Conservation (phyloP, 352 stramenopile species). For the Plasmopara muralis region DNA sequence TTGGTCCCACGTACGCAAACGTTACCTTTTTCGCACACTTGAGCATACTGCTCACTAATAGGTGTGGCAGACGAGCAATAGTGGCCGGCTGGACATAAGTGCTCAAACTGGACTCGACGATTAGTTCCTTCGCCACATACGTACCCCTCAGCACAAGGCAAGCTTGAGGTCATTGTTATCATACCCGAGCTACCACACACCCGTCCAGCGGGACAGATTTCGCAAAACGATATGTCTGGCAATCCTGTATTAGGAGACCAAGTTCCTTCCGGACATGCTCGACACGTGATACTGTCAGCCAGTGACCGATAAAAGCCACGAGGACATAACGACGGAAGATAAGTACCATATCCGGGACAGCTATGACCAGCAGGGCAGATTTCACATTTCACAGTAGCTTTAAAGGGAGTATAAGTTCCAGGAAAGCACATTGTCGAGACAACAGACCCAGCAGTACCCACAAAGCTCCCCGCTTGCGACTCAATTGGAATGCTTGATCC, state of each 20-base stretch:
- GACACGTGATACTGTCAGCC: slow-evolving; percentile 93
- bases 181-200: slow-evolving; percentile 91
- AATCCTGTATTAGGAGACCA: slow-evolving; percentile 90
- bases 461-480: slow-evolving; percentile 90
- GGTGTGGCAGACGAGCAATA: slow-evolving; percentile 86
- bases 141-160: slow-evolving; percentile 89
- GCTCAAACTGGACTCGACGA: slow-evolving; percentile 83
- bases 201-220: slow-evolving; percentile 91
- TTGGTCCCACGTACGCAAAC: slow-evolving; percentile 88
- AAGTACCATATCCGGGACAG: slow-evolving; percentile 93
- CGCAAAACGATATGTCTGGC: slow-evolving; percentile 92
- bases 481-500: slow-evolving; percentile 82
- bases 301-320: slow-evolving; percentile 92
- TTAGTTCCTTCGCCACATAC: slow-evolving; percentile 93
- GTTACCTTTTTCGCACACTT: slow-evolving; percentile 79
- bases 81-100: slow-evolving; percentile 89
- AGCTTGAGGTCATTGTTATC: slow-evolving; percentile 72
- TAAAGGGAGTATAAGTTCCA: slow-evolving; percentile 93
- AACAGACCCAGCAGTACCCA: slow-evolving; percentile 80
- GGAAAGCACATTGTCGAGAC: slow-evolving; percentile 94
- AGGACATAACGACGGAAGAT: slow-evolving; percentile 92
- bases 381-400: slow-evolving; percentile 81
- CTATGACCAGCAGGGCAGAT: slow-evolving; percentile 92
- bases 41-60: slow-evolving; percentile 78
- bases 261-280: slow-evolving; percentile 91